Base-by-base conservation (phyloP, 306 rosid genomes). In the Cicer chorassanicum region DNA sequence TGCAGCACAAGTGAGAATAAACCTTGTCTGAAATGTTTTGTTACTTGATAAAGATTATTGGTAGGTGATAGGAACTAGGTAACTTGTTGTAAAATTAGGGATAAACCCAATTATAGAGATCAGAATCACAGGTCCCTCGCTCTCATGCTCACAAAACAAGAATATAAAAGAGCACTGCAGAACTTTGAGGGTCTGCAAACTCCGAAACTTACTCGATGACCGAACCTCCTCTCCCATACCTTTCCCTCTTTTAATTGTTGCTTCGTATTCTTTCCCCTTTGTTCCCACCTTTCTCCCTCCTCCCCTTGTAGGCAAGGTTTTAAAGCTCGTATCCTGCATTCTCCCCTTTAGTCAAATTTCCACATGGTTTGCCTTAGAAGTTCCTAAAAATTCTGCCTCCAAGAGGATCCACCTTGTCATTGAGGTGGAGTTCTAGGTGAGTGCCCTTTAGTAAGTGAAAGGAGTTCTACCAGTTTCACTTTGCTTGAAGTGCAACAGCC, bases 1-100 rank as follows among this genome's bases (percentile, higher is more conserved):
- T 85, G 96, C 96, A 53, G 96, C 97, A 38, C 99, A 92, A 77
- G 99, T 94, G 85, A 84, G 92, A 77, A 45, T 36, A 53, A 18
- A 56, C 64, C 39, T 51, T 57, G 19, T 76, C 40, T 13, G 13
- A 24, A 38, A 63, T 46, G 51, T 77, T 50, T 73, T 64, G 41
- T 73, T 64, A 48, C 48, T 43, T 64, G 68, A 38, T n/a, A 21
- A 81, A 60, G 65, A 67, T 76, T 69, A 51, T 67, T 36, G 45
- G 39, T 62, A 67, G 80, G 51, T 57, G 49, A 48, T 19, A 67
- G 53, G 60, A 68, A 16, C 62, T 77, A 46, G 51, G 51, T 45
- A 68, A 34, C 46, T 77, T 68, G 39, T 12, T 9, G 15, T 6
- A 10, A 24, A 57, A 68, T 36, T 9, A 34, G 43, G 70, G 70